Percentiles rank a stretch among this genome's conserved stretches.
Evolutionary conservation across 2,329 filamentous ascomycete species (phyloP).

Genomic region (Colletotrichum higginsianum): DNA sequence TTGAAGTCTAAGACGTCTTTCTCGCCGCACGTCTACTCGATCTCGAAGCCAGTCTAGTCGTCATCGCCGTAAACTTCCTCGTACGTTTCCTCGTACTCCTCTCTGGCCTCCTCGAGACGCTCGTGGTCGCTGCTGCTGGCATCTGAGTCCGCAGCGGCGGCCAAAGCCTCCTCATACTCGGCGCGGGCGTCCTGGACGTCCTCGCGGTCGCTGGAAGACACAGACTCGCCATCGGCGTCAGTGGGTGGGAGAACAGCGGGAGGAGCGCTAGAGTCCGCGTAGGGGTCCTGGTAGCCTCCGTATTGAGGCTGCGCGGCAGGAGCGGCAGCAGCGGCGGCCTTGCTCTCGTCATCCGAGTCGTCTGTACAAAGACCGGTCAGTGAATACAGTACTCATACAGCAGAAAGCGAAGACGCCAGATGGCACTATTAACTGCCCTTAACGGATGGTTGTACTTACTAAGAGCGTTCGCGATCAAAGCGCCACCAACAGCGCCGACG

Average conservation of each 20-base stretch:
- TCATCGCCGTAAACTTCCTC: slow-evolving; percentile 58
- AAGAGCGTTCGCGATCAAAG: slow-evolving; percentile 69
- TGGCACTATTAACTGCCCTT: neutral
- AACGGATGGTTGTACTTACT: slow-evolving; percentile 56
- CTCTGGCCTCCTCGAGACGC: slow-evolving; percentile 66
- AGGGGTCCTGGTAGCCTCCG: slow-evolving; percentile 37
- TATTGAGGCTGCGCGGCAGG: slow-evolving; percentile 37
- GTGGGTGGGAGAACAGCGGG: slow-evolving; percentile 56
- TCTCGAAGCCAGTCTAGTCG: slow-evolving; percentile 31
- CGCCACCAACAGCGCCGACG: slow-evolving; percentile 70
- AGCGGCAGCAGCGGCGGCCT: slow-evolving; percentile 38
- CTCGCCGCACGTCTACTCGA: slow-evolving; percentile 12
- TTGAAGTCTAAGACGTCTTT: slow-evolving; percentile 1
- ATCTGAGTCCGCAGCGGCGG: slow-evolving; percentile 56
- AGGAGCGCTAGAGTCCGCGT: slow-evolving; percentile 46
- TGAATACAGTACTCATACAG: neutral
- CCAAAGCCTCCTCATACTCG: slow-evolving; percentile 61
- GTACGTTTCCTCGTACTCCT: slow-evolving; percentile 66
- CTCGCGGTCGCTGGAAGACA: slow-evolving; percentile 60
- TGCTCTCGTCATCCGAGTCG: slow-evolving; percentile 42
- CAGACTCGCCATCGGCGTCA: slow-evolving; percentile 58
- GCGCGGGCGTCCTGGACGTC: slow-evolving; percentile 59
- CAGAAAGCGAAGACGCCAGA: neutral
- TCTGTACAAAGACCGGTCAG: slow-evolving; percentile 16
- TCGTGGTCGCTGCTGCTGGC: slow-evolving; percentile 67